Conservation (phyloP, 169 alveolate genomes). For the Miamiensis avidus region DNA sequence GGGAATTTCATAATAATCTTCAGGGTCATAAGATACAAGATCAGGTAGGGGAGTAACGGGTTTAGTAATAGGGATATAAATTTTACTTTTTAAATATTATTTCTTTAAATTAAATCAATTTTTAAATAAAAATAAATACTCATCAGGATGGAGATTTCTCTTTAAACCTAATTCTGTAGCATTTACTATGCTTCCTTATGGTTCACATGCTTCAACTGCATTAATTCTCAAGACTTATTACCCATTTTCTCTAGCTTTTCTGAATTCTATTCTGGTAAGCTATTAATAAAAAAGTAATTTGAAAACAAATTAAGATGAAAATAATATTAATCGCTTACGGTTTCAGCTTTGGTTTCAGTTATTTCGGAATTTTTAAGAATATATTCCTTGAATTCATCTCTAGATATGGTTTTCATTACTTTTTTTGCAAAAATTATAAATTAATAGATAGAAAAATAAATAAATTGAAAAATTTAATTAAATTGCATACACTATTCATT, state of each 20-base stretch:
- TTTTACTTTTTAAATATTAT: neutral
- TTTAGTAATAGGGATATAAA: conserved; percentile 20
- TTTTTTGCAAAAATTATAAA: too few species aligned
- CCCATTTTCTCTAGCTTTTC: neutral
- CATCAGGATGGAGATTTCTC: neutral
- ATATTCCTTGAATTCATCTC: neutral
- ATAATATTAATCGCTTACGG: neutral
- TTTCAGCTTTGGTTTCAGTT: neutral
- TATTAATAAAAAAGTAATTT: too few species aligned
- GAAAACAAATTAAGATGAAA: too few species aligned
- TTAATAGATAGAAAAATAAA: neutral
- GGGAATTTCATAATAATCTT: conserved; percentile 22
- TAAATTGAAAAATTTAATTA: too few species aligned
- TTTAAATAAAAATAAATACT: neutral
- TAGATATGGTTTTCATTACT: neutral
- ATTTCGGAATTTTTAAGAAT: too few species aligned
- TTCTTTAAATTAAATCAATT: too few species aligned
- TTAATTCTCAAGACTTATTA: neutral
- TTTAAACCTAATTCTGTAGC: neutral
- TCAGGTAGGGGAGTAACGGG: conserved; percentile 37
- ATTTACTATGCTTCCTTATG: neutral
- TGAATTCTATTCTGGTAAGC: neutral
- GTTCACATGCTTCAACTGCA: neutral
- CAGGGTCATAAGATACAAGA: conserved; percentile 22
- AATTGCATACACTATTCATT: neutral